Conservation (phyloP, 768 basidiomycete species). For the Trametes elegans region DNA sequence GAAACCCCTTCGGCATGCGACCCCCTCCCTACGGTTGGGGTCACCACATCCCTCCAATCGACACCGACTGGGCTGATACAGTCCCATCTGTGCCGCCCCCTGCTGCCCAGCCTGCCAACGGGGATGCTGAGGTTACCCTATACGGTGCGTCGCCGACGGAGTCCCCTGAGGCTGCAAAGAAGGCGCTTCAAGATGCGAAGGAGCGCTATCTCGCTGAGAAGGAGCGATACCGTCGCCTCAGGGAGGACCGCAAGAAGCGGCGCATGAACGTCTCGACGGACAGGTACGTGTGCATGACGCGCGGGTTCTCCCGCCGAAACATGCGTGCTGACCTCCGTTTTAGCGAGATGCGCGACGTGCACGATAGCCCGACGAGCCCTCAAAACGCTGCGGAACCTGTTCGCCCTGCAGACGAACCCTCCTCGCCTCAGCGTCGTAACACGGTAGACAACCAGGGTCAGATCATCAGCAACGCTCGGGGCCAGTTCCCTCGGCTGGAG, state of each 20-base stretch:
- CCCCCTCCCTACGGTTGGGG: background rate
- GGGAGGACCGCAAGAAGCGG: slow-evolving; percentile 40
- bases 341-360: slow-evolving; percentile 11
- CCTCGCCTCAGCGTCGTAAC: background rate
- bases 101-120: slow-evolving; percentile 16
- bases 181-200: slow-evolving; percentile 61
- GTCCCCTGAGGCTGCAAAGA: slow-evolving; percentile 24
- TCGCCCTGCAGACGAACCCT: slow-evolving; percentile 21
- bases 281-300: slow-evolving; percentile 16
- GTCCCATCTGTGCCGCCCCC: slow-evolving; percentile 6
- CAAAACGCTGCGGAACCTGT: background rate
- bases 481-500: slow-evolving; percentile 60
- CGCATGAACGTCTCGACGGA: slow-evolving; percentile 22
- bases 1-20: background rate
- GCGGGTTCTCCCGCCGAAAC: background rate
- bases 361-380: slow-evolving; percentile 9
- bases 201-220: slow-evolving; percentile 66
- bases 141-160: slow-evolving; percentile 16
- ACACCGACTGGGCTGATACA: slow-evolving; percentile 7
- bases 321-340: slow-evolving; percentile 8
- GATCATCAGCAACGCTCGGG: slow-evolving; percentile 61
- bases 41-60: slow-evolving; percentile 3
- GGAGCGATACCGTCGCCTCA: slow-evolving; percentile 61
- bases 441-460: slow-evolving; percentile 32
- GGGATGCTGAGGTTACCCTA: slow-evolving; percentile 18